phyloP scores from a whole-genome alignment of 2,329 filamentous ascomycete species.

The Zalaria sp. region DNA sequence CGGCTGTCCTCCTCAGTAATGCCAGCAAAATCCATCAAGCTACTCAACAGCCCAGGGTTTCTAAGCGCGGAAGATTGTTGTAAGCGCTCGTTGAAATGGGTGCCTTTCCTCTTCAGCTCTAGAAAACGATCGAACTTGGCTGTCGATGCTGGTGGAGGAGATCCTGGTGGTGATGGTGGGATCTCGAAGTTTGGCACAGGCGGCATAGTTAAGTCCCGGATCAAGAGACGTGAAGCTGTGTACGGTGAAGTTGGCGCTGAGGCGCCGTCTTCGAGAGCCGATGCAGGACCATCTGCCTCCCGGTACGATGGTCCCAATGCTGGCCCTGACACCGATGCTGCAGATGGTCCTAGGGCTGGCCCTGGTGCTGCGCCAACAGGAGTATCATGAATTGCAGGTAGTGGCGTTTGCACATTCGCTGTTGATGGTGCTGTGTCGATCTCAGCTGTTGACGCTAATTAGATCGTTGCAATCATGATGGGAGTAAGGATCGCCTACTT shows the following conservation, averaged over 20 bases:
- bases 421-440: too few species aligned
- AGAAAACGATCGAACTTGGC: conserved; percentile 61
- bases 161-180: conserved; percentile 55
- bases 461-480: too few species aligned
- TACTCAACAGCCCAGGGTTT: conserved; percentile 60
- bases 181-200: conserved; percentile 59
- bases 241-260: conserved; percentile 45
- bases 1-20: conserved; percentile 48
- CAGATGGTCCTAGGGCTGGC: conserved; percentile 3
- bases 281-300: background rate
- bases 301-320: conserved; percentile 3
- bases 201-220: conserved; percentile 63
- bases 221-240: conserved; percentile 45
- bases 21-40: conserved; percentile 56
- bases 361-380: conserved; percentile 3
- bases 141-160: conserved; percentile 21
- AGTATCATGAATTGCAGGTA: background rate
- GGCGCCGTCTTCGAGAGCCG: conserved; percentile 9
- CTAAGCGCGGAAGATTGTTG: conserved; percentile 51
- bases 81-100: conserved; percentile 67
- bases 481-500: too few species aligned
- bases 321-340: conserved; percentile 6
- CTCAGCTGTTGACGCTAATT: too few species aligned
- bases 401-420: too few species aligned
- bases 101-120: conserved; percentile 58